Conservation (phyloP, 2,329 filamentous ascomycete genomes). For the Talaromyces sp. region DNA sequence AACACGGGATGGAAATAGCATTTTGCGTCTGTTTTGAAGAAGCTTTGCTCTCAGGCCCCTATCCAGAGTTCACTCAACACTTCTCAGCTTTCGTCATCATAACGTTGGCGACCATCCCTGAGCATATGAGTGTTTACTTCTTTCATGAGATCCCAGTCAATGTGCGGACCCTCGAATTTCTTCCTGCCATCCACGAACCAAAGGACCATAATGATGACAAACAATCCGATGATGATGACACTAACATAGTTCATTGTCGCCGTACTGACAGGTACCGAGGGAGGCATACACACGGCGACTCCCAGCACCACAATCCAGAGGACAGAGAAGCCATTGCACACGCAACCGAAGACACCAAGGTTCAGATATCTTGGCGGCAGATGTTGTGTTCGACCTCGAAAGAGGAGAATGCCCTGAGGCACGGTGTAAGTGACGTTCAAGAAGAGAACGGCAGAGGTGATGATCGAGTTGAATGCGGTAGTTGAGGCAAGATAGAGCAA, state of each 20-base stretch:
- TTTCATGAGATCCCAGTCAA: conserved; percentile 1
- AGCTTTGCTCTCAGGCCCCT: neutral
- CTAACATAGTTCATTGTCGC: neutral
- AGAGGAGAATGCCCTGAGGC: conserved; percentile 44
- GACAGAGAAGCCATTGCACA: neutral
- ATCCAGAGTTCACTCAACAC: neutral
- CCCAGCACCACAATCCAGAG: neutral
- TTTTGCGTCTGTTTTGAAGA: neutral
- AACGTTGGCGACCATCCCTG: neutral
- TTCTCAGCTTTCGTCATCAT: neutral
- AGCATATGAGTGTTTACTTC: conserved; percentile 1
- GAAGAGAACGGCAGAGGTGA: conserved; percentile 43
- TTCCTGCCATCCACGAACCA: neutral
- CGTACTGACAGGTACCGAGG: neutral
- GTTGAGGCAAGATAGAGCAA: conserved; percentile 44
- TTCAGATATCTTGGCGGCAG: neutral
- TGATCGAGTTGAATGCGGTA: conserved; percentile 41
- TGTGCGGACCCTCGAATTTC: neutral
- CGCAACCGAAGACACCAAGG: neutral
- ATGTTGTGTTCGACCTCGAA: conserved; percentile 33
- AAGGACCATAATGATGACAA: neutral
- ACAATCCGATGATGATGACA: neutral
- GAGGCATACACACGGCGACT: neutral
- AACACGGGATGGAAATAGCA: neutral
- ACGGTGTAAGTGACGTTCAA: conserved; percentile 47